These are phyloP conservation scores for Bacidia rubella DNA, from an alignment of 495 filamentous ascomycete genomes.

Conservation along the genomic window DNA sequence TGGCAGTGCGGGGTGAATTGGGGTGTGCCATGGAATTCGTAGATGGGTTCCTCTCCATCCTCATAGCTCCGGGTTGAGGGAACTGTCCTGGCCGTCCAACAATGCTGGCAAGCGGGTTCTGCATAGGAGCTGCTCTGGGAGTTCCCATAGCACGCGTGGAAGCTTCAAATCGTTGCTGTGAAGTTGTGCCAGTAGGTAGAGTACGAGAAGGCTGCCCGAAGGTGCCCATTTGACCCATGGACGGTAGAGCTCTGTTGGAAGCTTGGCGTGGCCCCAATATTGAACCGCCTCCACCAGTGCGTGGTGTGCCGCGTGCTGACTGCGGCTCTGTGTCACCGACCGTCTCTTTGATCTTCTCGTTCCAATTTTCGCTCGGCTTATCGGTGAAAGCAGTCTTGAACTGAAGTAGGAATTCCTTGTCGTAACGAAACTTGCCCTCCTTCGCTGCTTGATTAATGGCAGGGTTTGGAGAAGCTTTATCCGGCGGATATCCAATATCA, in stretches of 20 bases:
- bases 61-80: slow-evolving; percentile 35
- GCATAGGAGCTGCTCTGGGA: slow-evolving; percentile 25
- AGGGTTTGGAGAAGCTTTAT: slow-evolving; percentile 76
- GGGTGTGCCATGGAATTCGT: slow-evolving; percentile 38
- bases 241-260: slow-evolving; percentile 31
- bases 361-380: slow-evolving; percentile 87
- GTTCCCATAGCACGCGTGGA: slow-evolving; percentile 18
- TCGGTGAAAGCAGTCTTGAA: slow-evolving; percentile 91
- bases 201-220: slow-evolving; percentile 42
- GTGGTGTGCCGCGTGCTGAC: slow-evolving; percentile 52
- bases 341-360: slow-evolving; percentile 65
- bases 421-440: slow-evolving; percentile 81
- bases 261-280: slow-evolving; percentile 32
- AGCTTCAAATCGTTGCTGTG: slow-evolving; percentile 44
- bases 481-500: slow-evolving; percentile 58
- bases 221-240: slow-evolving; percentile 45
- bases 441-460: slow-evolving; percentile 66
- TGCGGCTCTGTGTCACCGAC: slow-evolving; percentile 64
- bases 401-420: slow-evolving; percentile 90
- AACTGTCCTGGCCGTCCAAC: slow-evolving; percentile 45
- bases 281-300: slow-evolving; percentile 46
- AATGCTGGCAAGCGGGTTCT: slow-evolving; percentile 46
- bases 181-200: slow-evolving; percentile 56
- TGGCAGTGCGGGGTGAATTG: slow-evolving; percentile 39
- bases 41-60: slow-evolving; percentile 41